Conservation (phyloP, 768 basidiomycete species). For the Lactifluus pinguis region DNA sequence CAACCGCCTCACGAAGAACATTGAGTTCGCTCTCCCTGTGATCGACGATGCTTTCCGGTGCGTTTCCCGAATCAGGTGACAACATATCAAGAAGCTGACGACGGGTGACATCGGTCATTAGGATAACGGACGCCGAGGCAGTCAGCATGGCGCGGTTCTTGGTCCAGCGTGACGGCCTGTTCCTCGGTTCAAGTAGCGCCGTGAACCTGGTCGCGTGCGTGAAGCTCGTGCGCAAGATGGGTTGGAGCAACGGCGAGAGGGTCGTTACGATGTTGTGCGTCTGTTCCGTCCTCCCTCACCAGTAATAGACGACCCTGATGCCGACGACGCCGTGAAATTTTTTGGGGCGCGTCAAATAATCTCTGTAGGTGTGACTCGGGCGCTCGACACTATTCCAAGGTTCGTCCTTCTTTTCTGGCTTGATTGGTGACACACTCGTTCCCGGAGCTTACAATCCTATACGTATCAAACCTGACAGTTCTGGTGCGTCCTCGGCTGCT, state of each 20-base stretch:
- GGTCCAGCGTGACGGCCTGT: constrained; percentile 84
- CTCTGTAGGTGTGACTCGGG: constrained; percentile 71
- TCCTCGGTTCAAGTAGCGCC: constrained; percentile 92
- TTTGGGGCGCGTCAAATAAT: not conserved
- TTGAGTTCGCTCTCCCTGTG: constrained; percentile 73
- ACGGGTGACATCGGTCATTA: constrained; percentile 25
- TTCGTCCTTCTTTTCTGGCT: constrained; percentile 26
- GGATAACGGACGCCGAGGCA: constrained; percentile 88
- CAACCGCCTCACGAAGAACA: constrained; percentile 87
- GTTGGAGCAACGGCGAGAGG: constrained; percentile 57
- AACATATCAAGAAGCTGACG: constrained; percentile 2
- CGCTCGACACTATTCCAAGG: constrained; percentile 87
- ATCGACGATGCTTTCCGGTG: constrained; percentile 88
- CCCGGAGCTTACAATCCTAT: not conserved
- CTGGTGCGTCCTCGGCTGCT: constrained; percentile 32
- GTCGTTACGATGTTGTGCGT: constrained; percentile 82
- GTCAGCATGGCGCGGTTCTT: constrained; percentile 94
- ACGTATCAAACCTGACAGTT: constrained; percentile 29
- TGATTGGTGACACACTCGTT: not conserved
- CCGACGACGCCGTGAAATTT: not conserved
- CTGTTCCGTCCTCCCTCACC: not conserved
- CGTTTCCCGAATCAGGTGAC: not conserved
- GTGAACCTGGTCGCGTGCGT: constrained; percentile 93
- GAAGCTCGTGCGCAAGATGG: constrained; percentile 61
- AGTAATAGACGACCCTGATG: constrained; percentile 21